Evolutionary conservation across 306 rosid species (phyloP), one percentile per base, ranked within the genome.

Genomic region (Luffa acutangula): DNA sequence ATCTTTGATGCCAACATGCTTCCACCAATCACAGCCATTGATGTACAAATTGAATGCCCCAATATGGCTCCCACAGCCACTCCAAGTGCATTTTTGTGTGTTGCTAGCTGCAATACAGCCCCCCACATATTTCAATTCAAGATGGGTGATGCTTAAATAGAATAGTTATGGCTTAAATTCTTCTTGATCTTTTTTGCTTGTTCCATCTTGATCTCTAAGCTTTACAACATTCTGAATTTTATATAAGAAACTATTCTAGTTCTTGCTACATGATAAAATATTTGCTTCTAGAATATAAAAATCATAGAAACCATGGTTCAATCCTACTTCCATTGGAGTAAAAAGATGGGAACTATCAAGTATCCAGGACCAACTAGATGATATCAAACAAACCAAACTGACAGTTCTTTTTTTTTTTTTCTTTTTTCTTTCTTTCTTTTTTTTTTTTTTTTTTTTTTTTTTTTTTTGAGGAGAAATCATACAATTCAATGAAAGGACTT

Each of bases 1-100:
- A 96, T 96, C 89, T 82, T 96, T 5, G 98, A 96, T 25, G 99
- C 99, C 84, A 96, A 82, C 93, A 96, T 89, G 89, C 99, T 96
- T 80, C 99, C 99, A 77, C 99, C 93, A 46, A 95, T 90, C 66
- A 95, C 99, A 18, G 99, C 99, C 78, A 95, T 80, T 17, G 99
- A 96, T 36, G 99, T 96, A 79, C 99, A 96, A 79, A 96, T 85
- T 36, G 99, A 90, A 89, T 96, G 99, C 43, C 99, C 99, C 56
- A 96, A n/a, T 52, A 89, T 89, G 34, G 98, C 99, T 79, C 99
- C 99, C 34, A 86, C 75, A 18, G 99, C 99, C 80, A 96, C 99
- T 80, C 99, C 98, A 7, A 96, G 11, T 20, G 99, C 99, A 65
- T 93, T 93, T 80, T 96, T 96, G 91, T 96, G 99, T 65, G 99